Base-by-base conservation (phyloP, 2,329 filamentous ascomycete species). In the Phialophora verrucosa region DNA sequence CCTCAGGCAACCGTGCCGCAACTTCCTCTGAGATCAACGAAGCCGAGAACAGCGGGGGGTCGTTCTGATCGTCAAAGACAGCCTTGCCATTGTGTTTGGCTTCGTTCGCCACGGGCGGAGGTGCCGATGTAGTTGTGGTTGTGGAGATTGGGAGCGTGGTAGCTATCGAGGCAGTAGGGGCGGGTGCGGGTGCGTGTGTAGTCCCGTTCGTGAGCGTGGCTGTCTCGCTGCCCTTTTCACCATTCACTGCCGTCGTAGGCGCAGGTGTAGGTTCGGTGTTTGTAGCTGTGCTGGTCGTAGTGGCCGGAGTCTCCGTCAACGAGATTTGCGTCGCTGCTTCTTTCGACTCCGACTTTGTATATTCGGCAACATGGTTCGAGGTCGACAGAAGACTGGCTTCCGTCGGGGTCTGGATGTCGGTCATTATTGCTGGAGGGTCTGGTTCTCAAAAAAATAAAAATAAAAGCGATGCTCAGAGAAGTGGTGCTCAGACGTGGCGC, bases 1-100 rank as follows among this genome's bases (percentile, higher is more conserved):
- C 90, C 73, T 89, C 82, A 51, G 95, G 94, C 0, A 98, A 88
- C 20, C 83, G 84, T 49, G 88, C 83, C 67, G 87, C 81, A 72
- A 97, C 91, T 62, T 86, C 83, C 23, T 91, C 87, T 27, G 92
- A 92, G 78, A 98, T 89, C 75, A 97, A 89, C 68, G 87, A 81
- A 69, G 85, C 76, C 64, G 89, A 85, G 84, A 97, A 97, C 77
- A 97, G 90, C 42, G 87, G 89, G 31, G 74, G 69, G 72, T 86
- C 80, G 57, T 82, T 77, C 62, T 74, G 42, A 20, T 63, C 67
- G 23, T 32, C 51, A 35, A 38, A 44, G 10, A 14, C 59, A 8
- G 27, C 17, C 31, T 61, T 35, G 42, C 42, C 55, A n/a, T 58
- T 62, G 23, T 44, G 27, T n/a, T 32, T 23, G 42, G 27, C 17